Conservation (phyloP, 164 flowering plant genomes). For the Cinnamomum chago region DNA sequence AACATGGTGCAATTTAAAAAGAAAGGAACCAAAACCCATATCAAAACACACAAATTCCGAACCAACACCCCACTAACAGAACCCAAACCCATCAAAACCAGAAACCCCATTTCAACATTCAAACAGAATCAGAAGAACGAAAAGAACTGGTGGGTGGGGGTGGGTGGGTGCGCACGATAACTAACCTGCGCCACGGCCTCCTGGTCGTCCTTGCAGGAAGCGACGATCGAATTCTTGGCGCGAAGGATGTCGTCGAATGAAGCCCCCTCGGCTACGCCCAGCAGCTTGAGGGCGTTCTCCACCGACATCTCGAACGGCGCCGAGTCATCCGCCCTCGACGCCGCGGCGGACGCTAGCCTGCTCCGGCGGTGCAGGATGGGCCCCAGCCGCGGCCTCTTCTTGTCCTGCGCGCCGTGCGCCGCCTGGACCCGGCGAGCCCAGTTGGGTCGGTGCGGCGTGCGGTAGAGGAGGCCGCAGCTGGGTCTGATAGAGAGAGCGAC, state of each 20-base stretch:
- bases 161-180: neutral
- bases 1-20: too few relatives aligned
- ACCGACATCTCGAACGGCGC: constrained; percentile 83
- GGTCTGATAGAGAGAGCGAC: constrained; percentile 29
- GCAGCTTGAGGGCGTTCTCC: constrained; percentile 80
- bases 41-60: too few relatives aligned
- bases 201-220: constrained; percentile 67
- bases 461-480: constrained; percentile 14
- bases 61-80: too few relatives aligned
- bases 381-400: constrained; percentile 8
- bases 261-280: constrained; percentile 78
- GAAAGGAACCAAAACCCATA: too few relatives aligned
- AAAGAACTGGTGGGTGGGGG: neutral
- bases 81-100: too few relatives aligned
- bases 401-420: neutral
- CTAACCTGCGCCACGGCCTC: constrained; percentile 64
- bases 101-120: neutral
- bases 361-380: constrained; percentile 17
- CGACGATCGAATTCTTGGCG: constrained; percentile 73
- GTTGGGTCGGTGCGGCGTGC: neutral
- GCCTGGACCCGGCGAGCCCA: neutral
- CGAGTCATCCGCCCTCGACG: constrained; percentile 55
- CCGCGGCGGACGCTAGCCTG: constrained; percentile 5
- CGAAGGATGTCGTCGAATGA: constrained; percentile 85
- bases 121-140: neutral